Conservation (phyloP, 768 basidiomycete species). For the Lyophyllum decastes region DNA sequence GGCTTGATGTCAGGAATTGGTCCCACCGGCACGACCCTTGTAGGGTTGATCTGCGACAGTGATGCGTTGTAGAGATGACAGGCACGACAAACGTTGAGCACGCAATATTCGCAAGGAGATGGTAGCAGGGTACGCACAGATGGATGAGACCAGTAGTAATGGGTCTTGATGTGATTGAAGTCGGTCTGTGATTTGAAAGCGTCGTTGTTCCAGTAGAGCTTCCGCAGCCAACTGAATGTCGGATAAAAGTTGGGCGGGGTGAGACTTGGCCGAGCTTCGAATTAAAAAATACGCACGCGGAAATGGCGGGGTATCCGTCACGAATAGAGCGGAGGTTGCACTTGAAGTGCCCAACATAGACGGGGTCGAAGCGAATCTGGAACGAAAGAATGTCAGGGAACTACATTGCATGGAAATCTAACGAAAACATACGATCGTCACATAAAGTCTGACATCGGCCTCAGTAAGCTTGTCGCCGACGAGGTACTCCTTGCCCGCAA, state of each 20-base stretch:
- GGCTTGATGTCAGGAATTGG: slow-evolving; percentile 72
- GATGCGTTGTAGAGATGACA: background rate
- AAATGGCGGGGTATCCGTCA: slow-evolving; percentile 56
- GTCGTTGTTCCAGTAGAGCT: slow-evolving; percentile 87
- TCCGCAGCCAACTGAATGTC: slow-evolving; percentile 68
- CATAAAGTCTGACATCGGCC: slow-evolving; percentile 84
- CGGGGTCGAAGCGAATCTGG: slow-evolving; percentile 87
- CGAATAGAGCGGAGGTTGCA: slow-evolving; percentile 89
- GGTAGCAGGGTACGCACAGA: slow-evolving; percentile 28
- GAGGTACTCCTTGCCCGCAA: slow-evolving; percentile 80
- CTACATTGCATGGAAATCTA: background rate
- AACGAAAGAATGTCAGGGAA: background rate
- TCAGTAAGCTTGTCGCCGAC: slow-evolving; percentile 84
- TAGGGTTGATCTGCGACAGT: slow-evolving; percentile 67
- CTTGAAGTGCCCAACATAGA: slow-evolving; percentile 92
- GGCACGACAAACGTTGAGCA: background rate
- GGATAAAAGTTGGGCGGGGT: background rate
- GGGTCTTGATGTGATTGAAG: slow-evolving; percentile 86
- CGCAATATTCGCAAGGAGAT: background rate
- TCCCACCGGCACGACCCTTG: slow-evolving; percentile 74
- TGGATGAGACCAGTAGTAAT: slow-evolving; percentile 69
- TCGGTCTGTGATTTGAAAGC: slow-evolving; percentile 88
- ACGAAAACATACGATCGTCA: slow-evolving; percentile 73
- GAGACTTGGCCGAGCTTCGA: background rate
- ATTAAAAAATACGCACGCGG: background rate